Conservation (phyloP, 2,329 filamentous ascomycete species). For the Chrysosphaeria jannelii region DNA sequence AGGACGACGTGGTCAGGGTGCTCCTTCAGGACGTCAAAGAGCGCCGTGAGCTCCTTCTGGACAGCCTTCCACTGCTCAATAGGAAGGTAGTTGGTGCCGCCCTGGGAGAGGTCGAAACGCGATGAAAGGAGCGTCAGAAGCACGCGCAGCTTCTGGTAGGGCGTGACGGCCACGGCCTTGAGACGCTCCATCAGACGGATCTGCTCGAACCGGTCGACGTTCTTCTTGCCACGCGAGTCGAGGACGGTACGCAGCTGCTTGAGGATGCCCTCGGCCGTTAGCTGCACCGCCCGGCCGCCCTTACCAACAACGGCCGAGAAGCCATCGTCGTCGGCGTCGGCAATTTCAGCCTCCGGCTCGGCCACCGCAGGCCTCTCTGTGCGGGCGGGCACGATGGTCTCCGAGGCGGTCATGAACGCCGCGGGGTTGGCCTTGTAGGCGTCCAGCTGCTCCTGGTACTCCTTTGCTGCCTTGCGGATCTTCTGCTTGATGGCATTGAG, state of each 20-base stretch:
- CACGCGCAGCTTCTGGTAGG: conserved; percentile 83
- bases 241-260: conserved; percentile 85
- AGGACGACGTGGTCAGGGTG: conserved; percentile 61
- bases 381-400: conserved; percentile 22
- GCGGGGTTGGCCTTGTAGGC: conserved; percentile 65
- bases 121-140: conserved; percentile 78
- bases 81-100: conserved; percentile 54
- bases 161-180: conserved; percentile 57
- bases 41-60: conserved; percentile 51
- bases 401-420: conserved; percentile 49
- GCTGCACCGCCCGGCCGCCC: conserved; percentile 65
- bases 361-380: conserved; percentile 13
- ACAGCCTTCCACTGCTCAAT: conserved; percentile 93
- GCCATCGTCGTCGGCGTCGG: conserved; percentile 41
- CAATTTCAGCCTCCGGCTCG: conserved; percentile 14
- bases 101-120: conserved; percentile 70
- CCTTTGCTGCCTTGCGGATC: conserved; percentile 96
- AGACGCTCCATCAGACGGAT: conserved; percentile 96
- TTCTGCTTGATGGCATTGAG: conserved; percentile 94
- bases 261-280: conserved; percentile 91
- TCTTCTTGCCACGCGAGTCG: conserved; percentile 95
- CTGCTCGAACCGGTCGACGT: conserved; percentile 82
- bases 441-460: conserved; percentile 67
- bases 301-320: conserved; percentile 77
- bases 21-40: conserved; percentile 51